A percentile compares a stretch with the other conserved stretches of the same genome.
phyloP scores from a whole-genome alignment of 257 asterid genomes.

The Nicotiana benthamiana region DNA sequence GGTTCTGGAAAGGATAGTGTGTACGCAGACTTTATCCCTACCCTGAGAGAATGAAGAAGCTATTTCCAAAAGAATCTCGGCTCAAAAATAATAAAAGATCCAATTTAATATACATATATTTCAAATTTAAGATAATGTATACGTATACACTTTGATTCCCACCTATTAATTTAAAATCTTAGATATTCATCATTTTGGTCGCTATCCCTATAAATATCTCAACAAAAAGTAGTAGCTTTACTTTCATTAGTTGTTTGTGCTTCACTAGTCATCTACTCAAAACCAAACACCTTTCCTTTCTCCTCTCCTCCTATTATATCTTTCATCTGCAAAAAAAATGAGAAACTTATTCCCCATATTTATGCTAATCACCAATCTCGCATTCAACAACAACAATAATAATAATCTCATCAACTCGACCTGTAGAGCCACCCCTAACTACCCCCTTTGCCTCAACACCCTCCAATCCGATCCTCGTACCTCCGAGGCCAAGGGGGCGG shows the following conservation, averaged over 20 bases:
- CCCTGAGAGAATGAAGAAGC: too few relatives aligned
- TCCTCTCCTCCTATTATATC: background rate
- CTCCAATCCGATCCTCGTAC: constrained; percentile 22
- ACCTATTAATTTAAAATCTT: too few relatives aligned
- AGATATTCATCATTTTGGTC: background rate
- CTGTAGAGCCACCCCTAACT: constrained; percentile 34
- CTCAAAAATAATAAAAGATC: too few relatives aligned
- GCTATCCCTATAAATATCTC: background rate
- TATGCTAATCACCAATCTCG: background rate
- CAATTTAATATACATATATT: too few relatives aligned
- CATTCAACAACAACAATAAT: background rate
- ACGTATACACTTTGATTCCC: background rate
- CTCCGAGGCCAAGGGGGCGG: constrained; percentile 18
- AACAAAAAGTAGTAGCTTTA: background rate
- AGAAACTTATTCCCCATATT: background rate
- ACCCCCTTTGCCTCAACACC: constrained; percentile 34
- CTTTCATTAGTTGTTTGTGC: background rate
- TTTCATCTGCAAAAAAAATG: background rate
- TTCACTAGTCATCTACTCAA: background rate
- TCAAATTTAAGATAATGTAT: background rate
- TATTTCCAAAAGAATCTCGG: too few relatives aligned
- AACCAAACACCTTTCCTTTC: background rate
- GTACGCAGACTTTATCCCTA: too few relatives aligned
- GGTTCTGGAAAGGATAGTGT: too few relatives aligned
- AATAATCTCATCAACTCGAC: background rate